Conservation (phyloP, 805 yeast species). For the Metschnikowia kofuensis region DNA sequence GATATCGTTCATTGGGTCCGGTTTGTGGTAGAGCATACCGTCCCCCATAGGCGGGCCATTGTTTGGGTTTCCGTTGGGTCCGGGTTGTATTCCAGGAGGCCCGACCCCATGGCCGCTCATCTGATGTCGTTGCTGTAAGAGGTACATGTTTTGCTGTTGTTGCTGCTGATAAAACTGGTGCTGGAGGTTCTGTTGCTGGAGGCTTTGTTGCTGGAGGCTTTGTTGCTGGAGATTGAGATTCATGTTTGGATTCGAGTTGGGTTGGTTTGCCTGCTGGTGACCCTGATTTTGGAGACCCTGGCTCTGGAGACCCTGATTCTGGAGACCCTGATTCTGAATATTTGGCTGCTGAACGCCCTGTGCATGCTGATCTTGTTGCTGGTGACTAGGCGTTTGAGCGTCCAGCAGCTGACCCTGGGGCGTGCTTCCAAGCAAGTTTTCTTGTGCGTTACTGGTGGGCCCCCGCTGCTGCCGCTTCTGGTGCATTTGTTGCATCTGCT, state of each 20-base stretch:
- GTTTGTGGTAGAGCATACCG: neutral
- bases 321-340: neutral
- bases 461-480: neutral
- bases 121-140: conserved; percentile 9
- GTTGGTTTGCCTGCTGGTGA: neutral
- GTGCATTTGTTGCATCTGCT: neutral
- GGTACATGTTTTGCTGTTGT: conserved; percentile 6
- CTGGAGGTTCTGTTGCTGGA: neutral
- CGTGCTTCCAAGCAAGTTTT: neutral
- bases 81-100: neutral
- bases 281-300: neutral
- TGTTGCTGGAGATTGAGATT: neutral
- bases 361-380: too few relatives aligned
- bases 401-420: neutral
- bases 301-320: neutral
- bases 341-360: neutral
- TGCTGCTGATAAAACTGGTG: conserved; percentile 6
- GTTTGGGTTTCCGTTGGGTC: neutral
- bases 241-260: neutral
- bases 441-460: neutral
- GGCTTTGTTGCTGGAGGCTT: neutral
- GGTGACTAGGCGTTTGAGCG: neutral
- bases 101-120: neutral
- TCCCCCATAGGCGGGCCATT: neutral
- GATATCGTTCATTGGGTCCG: conserved; percentile 1